Evolutionary conservation across 164 flowering plant species (phyloP).

Genomic region (Berberis vulgaris): DNA sequence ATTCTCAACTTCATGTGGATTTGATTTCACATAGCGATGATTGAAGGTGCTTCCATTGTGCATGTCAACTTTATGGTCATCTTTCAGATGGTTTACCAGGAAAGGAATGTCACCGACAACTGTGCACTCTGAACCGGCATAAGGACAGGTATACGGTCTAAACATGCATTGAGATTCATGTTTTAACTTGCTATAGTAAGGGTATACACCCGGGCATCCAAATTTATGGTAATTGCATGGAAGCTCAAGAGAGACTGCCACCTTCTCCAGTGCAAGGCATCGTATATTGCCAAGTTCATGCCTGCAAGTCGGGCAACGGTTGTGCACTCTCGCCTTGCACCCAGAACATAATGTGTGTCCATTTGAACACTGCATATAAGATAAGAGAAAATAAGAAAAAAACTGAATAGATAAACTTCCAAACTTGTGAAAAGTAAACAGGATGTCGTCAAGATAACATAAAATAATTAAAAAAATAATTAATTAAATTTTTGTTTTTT

Average conservation of each 20-base stretch:
- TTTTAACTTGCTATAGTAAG: constrained; percentile 90
- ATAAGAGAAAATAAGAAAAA: constrained; percentile 6
- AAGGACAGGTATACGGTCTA: constrained; percentile 88
- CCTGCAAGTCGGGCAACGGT: constrained; percentile 92
- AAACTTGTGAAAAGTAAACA: background rate
- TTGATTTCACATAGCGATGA: constrained; percentile 90
- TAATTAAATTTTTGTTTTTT: no score
- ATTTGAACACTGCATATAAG: constrained; percentile 65
- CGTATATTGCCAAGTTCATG: constrained; percentile 94
- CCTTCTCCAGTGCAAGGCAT: constrained; percentile 86
- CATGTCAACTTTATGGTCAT: constrained; percentile 94
- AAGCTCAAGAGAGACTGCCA: constrained; percentile 89
- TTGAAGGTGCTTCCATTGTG: constrained; percentile 88
- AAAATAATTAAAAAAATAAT: no score
- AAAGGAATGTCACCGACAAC: constrained; percentile 76
- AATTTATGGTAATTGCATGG: constrained; percentile 85
- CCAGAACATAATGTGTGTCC: constrained; percentile 91
- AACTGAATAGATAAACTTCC: background rate
- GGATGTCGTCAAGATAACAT: background rate
- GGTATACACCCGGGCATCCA: constrained; percentile 77
- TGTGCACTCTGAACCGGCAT: constrained; percentile 93
- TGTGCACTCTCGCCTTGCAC: constrained; percentile 91
- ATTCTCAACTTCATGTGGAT: constrained; percentile 91
- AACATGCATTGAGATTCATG: constrained; percentile 71
- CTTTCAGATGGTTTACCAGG: constrained; percentile 73